A percentile compares a stretch with the other conserved stretches of the same genome.
Conservation (phyloP, 73 alveolate species). For the Stentor coeruleus region DNA sequence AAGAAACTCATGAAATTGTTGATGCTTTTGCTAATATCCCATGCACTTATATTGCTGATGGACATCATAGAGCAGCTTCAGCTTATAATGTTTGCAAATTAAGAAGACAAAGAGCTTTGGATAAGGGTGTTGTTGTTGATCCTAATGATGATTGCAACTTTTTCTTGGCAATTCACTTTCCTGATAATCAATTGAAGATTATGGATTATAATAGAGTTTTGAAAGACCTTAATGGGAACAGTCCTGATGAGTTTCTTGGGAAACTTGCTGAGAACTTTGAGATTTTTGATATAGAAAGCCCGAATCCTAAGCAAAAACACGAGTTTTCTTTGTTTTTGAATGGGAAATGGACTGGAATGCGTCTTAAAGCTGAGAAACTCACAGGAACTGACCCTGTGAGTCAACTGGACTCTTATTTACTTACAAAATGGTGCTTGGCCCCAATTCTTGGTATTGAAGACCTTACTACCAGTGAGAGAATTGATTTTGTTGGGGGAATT, state of each 20-base stretch:
- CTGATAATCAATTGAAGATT: constrained; percentile 48
- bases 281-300: constrained; percentile 26
- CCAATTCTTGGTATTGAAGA: constrained; percentile 30
- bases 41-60: constrained; percentile 73
- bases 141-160: constrained; percentile 13
- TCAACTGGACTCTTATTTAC: constrained; percentile 41
- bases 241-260: constrained; percentile 31
- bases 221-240: constrained; percentile 37
- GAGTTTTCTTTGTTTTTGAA: constrained; percentile 37
- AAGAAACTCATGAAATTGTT: constrained; percentile 48
- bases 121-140: constrained; percentile 38
- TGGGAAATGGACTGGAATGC: constrained; percentile 44
- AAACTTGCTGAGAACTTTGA: constrained; percentile 31
- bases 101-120: constrained; percentile 48
- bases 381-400: constrained; percentile 33
- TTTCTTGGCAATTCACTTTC: constrained; percentile 62
- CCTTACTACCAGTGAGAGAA: constrained; percentile 31
- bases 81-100: constrained; percentile 61
- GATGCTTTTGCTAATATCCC: constrained; percentile 35
- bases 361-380: constrained; percentile 38
- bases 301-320: constrained; percentile 31
- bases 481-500: constrained; percentile 34
- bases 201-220: constrained; percentile 64
- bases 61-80: constrained; percentile 82
- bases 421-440: constrained; percentile 23